Conservation (phyloP, 2,329 filamentous ascomycete species). For the Cladorrhinum sp. region DNA sequence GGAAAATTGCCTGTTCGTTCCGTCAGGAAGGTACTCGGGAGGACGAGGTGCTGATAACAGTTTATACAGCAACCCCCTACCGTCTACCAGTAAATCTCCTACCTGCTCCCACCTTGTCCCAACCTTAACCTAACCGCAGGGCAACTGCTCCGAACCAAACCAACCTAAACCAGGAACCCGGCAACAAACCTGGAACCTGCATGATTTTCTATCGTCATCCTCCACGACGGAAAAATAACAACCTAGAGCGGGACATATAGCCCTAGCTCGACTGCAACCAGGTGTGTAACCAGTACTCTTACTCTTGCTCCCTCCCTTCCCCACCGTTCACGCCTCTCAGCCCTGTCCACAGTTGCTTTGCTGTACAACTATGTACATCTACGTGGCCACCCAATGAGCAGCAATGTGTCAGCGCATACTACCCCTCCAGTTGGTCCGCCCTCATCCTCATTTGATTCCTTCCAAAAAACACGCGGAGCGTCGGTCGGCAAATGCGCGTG, state of each 20-base stretch:
- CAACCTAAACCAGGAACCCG: background rate
- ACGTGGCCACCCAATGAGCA: slow-evolving; percentile 1
- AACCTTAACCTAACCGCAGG: slow-evolving; percentile 24
- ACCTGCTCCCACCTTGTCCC: background rate
- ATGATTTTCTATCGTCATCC: too few relatives aligned
- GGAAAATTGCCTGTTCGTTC: background rate
- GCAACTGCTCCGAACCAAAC: slow-evolving; percentile 7
- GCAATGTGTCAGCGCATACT: background rate
- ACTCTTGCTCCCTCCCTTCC: background rate
- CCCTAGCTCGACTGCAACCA: background rate
- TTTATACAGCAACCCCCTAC: slow-evolving; percentile 1
- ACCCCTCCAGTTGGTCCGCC: slow-evolving; percentile 19
- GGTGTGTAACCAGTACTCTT: slow-evolving; percentile 3
- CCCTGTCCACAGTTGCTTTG: background rate
- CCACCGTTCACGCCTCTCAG: slow-evolving; percentile 13
- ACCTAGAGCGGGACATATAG: background rate
- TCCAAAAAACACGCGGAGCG: too few relatives aligned
- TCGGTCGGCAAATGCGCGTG: background rate
- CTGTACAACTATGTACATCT: slow-evolving; percentile 6
- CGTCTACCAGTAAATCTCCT: background rate
- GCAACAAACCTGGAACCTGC: background rate
- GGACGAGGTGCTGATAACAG: background rate
- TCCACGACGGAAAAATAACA: too few relatives aligned
- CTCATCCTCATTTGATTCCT: too few relatives aligned
- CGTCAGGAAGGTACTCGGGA: background rate